Conservation (phyloP, 257 asterid species). For the Lavandula angustifolia region DNA sequence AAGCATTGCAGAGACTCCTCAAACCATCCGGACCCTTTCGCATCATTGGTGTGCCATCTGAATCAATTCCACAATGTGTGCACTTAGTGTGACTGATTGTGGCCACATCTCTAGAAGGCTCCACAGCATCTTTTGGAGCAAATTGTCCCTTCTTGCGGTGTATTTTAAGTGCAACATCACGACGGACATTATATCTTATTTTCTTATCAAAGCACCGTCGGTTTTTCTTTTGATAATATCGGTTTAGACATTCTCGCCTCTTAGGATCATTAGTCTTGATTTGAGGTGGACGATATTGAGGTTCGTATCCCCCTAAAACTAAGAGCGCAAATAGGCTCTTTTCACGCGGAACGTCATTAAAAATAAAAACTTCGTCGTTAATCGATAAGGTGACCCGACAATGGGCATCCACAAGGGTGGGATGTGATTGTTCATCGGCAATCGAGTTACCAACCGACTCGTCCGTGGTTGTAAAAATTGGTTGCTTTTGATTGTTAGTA, state of each 20-base stretch:
- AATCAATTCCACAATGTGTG: slow-evolving; percentile 29
- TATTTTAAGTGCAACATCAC: slow-evolving; percentile 22
- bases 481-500: slow-evolving; percentile 5
- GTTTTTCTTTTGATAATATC: slow-evolving; percentile 26
- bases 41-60: slow-evolving; percentile 35
- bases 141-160: slow-evolving; percentile 29
- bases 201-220: slow-evolving; percentile 31
- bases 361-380: neutral
- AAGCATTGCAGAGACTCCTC: slow-evolving; percentile 37
- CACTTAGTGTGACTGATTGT: neutral
- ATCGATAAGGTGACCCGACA: slow-evolving; percentile 30
- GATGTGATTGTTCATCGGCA: neutral
- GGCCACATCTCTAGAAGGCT: neutral
- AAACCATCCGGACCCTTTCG: slow-evolving; percentile 34
- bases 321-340: slow-evolving; percentile 24
- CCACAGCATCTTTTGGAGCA: neutral
- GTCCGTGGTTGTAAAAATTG: neutral
- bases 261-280: neutral
- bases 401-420: neutral
- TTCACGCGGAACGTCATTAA: slow-evolving; percentile 29
- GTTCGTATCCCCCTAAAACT: slow-evolving; percentile 36
- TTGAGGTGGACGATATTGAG: neutral
- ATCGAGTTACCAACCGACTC: slow-evolving; percentile 11
- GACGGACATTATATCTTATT: slow-evolving; percentile 27
- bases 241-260: slow-evolving; percentile 26